These are phyloP conservation scores for Mycena kentingensis DNA, from an alignment of 768 basidiomycete species.

Conservation along the genomic window DNA sequence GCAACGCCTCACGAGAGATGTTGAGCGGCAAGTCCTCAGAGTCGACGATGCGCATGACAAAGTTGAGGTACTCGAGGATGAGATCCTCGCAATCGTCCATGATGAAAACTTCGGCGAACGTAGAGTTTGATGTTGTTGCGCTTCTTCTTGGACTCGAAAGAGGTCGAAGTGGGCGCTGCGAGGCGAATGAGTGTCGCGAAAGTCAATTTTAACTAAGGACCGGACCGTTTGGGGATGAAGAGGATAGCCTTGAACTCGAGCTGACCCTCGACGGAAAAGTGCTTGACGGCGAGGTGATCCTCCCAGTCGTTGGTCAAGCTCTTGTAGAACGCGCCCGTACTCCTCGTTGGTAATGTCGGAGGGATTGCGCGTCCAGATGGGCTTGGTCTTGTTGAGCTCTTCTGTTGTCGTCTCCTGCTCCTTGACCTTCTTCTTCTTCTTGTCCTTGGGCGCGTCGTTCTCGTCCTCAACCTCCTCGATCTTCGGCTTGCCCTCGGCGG, in stretches of 20 bases:
- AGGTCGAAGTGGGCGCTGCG: constrained; percentile 94
- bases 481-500: constrained; percentile 73
- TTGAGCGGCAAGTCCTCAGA: constrained; percentile 99
- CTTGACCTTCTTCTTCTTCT: constrained; percentile 95
- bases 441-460: constrained; percentile 80
- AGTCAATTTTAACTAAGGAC: constrained; percentile 3
- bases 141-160: constrained; percentile 99
- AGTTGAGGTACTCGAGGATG: constrained; percentile 99
- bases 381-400: constrained; percentile 99
- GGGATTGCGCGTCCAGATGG: constrained; percentile 99
- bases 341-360: constrained; percentile 91
- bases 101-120: constrained; percentile 99
- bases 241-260: constrained; percentile 99
- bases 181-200: constrained; percentile 16
- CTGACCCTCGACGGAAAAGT: constrained; percentile 99
- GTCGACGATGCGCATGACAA: constrained; percentile 99
- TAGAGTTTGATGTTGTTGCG: constrained; percentile 99
- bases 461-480: constrained; percentile 84
- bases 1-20: constrained; percentile 99
- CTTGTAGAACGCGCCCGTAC: constrained; percentile 98
- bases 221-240: constrained; percentile 92
- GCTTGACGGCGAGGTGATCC: constrained; percentile 98
- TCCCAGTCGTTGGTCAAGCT: constrained; percentile 99
- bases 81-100: constrained; percentile 99
- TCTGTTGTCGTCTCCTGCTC: constrained; percentile 78